Base-by-base conservation (phyloP, 2,329 filamentous ascomycete species). In the Cadophora sp. region DNA sequence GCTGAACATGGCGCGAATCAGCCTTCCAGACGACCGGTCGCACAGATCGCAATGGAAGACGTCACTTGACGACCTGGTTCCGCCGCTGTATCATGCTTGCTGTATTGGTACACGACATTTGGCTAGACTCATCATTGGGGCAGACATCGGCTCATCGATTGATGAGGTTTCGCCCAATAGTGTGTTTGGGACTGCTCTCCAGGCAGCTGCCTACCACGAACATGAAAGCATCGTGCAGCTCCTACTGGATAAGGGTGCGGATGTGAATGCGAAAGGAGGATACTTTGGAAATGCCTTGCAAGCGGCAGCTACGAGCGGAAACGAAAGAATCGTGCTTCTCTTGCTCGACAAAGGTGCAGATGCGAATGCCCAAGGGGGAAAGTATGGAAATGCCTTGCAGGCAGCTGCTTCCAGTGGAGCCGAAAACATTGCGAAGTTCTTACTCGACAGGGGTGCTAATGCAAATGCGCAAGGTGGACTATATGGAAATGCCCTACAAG, bases 71-170 rank as follows among this genome's bases (percentile, higher is more conserved):
- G 30, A 50, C 36, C 18, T 27, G n/a, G 43, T 16, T 20, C 24
- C 24, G 8, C 62, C 62, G 16, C 39, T 64, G 2, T 64, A 64
- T 20, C 24, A 50, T 47, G 50, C 62, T 36, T 41, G n/a, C 22
- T 24, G 1, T 20, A 20, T 30, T 16, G 16, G 13, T 20, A 13
- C 39, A 11, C 16, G 39, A 1, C 7, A 16, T 16, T 20, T 64
- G 2, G 1, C 45, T 20, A 30, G 33, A 39, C 14, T 58, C 27
- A 16, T 62, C 24, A 50, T 62, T 14, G 24, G 27, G 36, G 51
- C 27, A 55, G 51, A 20, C 7, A 14, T 24, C 13, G 59, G 27
- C 36, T 47, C 45, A 7, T 16, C 30, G 8, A 39, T 62, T 22
- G 30, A 62, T 20, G 59, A 55, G n/a, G 33, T 58, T 43, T 64